Percentiles rank a stretch among this genome's conserved stretches.
phyloP scores from a whole-genome alignment of 1,284 basidiomycete species.

The Ganoderma boninense region DNA sequence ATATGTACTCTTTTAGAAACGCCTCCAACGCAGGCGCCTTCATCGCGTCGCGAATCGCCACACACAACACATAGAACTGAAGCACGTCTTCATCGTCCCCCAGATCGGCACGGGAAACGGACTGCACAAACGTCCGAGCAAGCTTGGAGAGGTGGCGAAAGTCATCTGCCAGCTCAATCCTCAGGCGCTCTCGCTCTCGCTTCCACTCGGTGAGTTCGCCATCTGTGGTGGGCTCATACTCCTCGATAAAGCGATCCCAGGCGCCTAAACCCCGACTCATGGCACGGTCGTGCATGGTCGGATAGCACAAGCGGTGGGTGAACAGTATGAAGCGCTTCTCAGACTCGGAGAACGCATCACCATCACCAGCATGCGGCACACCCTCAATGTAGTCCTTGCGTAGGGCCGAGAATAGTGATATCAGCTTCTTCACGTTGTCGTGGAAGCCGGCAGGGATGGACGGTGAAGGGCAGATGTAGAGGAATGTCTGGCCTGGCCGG shows the following conservation, averaged over 20 bases:
- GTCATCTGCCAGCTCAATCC: neutral
- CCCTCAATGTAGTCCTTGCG: neutral
- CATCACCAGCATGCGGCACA: neutral
- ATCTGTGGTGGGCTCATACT: neutral
- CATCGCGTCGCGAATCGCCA: neutral
- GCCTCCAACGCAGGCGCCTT: neutral
- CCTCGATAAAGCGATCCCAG: neutral
- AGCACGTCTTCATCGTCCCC: neutral
- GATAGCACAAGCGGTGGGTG: neutral
- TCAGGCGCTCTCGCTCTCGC: neutral
- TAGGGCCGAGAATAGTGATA: neutral
- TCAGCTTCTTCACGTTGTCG: neutral
- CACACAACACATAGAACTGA: neutral
- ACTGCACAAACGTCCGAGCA: neutral
- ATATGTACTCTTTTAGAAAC: neutral
- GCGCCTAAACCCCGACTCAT: neutral
- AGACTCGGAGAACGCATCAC: neutral
- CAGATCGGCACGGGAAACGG: neutral
- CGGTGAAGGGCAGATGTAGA: neutral
- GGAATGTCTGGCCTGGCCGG: neutral
- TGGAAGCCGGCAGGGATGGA: neutral
- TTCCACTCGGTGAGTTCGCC: no score
- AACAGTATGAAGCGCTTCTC: neutral
- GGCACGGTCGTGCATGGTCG: neutral
- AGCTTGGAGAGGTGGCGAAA: neutral